Evolutionary conservation across 2,329 filamentous ascomycete species (phyloP), one percentile per base, ranked within the genome.

Genomic region (Colletotrichum euphorbiae): DNA sequence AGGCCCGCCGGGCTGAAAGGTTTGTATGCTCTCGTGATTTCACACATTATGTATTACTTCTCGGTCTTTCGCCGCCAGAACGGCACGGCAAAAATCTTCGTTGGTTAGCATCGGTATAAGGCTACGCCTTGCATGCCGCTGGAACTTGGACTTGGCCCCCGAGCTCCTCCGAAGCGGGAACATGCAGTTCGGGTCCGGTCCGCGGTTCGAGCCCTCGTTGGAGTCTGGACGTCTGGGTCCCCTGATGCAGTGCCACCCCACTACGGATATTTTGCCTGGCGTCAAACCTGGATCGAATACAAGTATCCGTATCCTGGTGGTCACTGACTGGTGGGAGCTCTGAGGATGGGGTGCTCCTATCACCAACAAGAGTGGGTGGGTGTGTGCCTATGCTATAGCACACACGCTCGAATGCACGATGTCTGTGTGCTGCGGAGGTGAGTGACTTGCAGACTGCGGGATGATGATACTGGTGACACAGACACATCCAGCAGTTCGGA

Each of bases 221-320:
- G 38, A 45, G 54, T 21, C 42, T 52, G 50, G 28, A 31, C 45
- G 50, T 50, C 52, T 60, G 54, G 55, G 38, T 52, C 38, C 60
- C 52, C 48, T 68, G 65, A 59, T 59, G 62, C 42, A 65, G 56
- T 58, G 42, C 54, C 24, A 66, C 61, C 48, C 66, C 66, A 43
- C 66, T 38, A 60, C 66, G 54, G 65, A 69, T 65, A 66, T 36
- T 55, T 60, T 69, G 61, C 61, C 45, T 66, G 61, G 66, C 54
- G 36, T 33, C 55, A 55, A 42, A 42, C 66, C 40, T 50, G 46
- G 61, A 69, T 69, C 61, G 61, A 42, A 54, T 45, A 55, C 42
- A 43, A 17, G 42, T 36, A 33, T 36, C 64, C 45, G 42, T 36
- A 33, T 36, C 64, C 45, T 19, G 24, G 59, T 36, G 17, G 21